Base-by-base conservation (phyloP, 768 basidiomycete genomes). In the Mycena floridula region DNA sequence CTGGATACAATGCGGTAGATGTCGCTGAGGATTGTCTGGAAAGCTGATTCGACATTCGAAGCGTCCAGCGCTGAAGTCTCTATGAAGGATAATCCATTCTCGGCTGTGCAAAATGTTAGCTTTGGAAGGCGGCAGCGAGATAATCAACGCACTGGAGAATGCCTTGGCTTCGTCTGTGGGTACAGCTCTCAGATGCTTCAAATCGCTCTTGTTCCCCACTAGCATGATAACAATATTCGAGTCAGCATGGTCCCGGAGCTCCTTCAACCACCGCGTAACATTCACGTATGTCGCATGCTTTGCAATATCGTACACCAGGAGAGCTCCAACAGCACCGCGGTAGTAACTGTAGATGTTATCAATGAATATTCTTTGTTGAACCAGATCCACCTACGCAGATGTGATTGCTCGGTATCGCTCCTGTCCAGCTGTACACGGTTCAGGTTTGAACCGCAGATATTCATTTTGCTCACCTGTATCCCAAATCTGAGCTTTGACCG, bases 61-160 rank as follows among this genome's bases (percentile, higher is more conserved):
- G 95, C 91, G 81, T 99, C 96, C 79, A 98, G 83, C 70, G 95
- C 95, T 59, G 95, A 99, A 49, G 95, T 99, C 75, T 99, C 95
- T 53, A 99, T 95, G 76, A 95, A 95, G 44, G 86, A 89, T 54
- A 97, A 66, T 18, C 82, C 83, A 58, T 94, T 92, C 69, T 95
- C 92, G 55, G 87, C 91, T 91, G 56, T 42, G 37, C 38, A 35
- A 16, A 25, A 30, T 20, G 25, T 15, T 25, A 24, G 39, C 3
- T 9, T 58, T 47, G 28, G 39, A 37, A 43, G 7, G 43, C 12
- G n/a, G 32, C 13, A 32, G 7, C 18, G n/a, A 22, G 9, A 22
- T 18, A 32, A 40, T 38, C 18, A 40, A 76, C 81, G 59, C 63
- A 91, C 93, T 75, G 26, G 92, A 69, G 64, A 97, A 97, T 9